Evolutionary conservation across 805 yeast species (phyloP), one percentile per base, ranked within the genome.

Genomic region (Diddensiella transvaalensis): DNA sequence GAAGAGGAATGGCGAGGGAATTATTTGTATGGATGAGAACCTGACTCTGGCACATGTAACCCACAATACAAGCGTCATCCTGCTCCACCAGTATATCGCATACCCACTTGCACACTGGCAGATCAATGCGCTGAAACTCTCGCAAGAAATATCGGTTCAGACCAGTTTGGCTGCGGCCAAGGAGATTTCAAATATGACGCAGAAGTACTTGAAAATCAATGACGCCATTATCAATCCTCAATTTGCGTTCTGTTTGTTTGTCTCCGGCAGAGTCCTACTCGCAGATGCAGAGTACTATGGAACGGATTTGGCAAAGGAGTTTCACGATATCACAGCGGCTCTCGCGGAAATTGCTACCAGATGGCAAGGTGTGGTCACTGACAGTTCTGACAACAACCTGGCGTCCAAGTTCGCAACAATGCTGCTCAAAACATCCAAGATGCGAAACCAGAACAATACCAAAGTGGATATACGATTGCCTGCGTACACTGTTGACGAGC

Each of bases 1-100:
- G 3, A 10, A 33, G 6, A 33, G 35, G 2, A 30, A 45, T 17
- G 36, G 30, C 11, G 22, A 38, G 13, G 51, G 51, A 17, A 13
- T 13, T 13, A n/a, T 17, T 8, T 33, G 24, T 37, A 32, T 48
- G 45, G 52, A 43, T 44, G 46, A 46, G 35, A 44, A 47, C 40
- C 26, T 47, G 36, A 44, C 51, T 2, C 40, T 51, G 4, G 54
- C 54, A 6, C 54, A 51, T 40, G 47, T 51, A 21, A 51, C 54
- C 3, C 54, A 51, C 26, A 51, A 51, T 19, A 46, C 54, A n/a
- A 44, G 49, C 41, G 54, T 51, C n/a, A 43, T 51, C 13, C 41
- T 51, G 15, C 24, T 51, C n/a, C 54, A 51, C 23, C 54, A 51
- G 13, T 40, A 48, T 24, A 22, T 51, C n/a, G 54, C 54, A 17